Base-by-base conservation (phyloP, 768 basidiomycete species). In the Postia placenta region DNA sequence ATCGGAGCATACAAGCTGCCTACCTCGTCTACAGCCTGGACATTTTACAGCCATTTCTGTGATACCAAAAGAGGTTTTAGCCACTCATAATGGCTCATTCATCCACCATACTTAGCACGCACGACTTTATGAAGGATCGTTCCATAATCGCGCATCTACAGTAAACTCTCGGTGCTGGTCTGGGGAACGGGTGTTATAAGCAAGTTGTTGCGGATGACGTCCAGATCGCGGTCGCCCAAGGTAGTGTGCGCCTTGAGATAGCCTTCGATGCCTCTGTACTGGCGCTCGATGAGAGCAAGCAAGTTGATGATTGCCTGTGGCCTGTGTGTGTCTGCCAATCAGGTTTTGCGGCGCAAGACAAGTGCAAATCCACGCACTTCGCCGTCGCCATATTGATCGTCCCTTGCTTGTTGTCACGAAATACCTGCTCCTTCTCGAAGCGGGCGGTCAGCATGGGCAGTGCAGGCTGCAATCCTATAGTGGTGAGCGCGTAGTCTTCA, bases 401-500 rank as follows among this genome's bases (percentile, higher is more conserved):
- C 9, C 67, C 71, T 11, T 67, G 57, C 58, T 63, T 64, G 49
- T 69, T 69, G 22, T 71, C 64, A 5, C 60, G 59, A 44, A 62
- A 64, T 2, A 60, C 59, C 7, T 61, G 55, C 17, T 64, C 54
- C 15, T 66, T 58, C 39, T 61, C 50, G 45, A 70, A 64, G 12
- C 69, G 66, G 14, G 48, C 59, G 2, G 61, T 51, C 15, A 76
- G 49, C 33, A 64, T 47, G 3, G 63, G 59, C 11, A 64, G 42
- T 11, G 55, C 57, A 4, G 72, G 69, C 47, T 66, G 63, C 14
- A 73, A 61, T 2, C 73, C 73, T 23, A 65, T 41, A 14, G 63
- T 60, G 2, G 73, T 70, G 42, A 75, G 57, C 1, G 63, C 57
- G 49, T 76, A 75, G 49, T 75, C 74, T 14, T 62, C 56, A 7